A percentile compares a stretch with the other conserved stretches of the same genome.
Evolutionary conservation across 2,329 filamentous ascomycete species (phyloP).

Genomic region (Stagonosporopsis rhizophila): DNA sequence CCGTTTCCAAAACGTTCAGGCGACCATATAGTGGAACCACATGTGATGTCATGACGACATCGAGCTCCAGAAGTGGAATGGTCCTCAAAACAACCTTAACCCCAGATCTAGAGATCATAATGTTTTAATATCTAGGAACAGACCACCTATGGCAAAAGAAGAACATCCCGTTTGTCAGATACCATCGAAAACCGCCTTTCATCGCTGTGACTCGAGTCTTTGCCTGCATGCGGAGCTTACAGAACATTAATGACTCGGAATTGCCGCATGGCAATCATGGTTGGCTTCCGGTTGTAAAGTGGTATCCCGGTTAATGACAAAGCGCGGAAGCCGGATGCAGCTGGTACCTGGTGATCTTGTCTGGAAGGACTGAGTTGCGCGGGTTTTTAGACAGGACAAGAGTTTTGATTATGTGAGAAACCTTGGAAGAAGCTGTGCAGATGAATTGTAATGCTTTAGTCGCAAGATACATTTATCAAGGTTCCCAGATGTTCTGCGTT

Average conservation of each 20-base stretch:
- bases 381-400: neutral
- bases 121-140: neutral
- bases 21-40: slow-evolving; percentile 1
- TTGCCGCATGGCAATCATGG: neutral
- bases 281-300: neutral
- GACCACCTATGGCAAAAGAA: neutral
- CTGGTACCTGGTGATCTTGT: neutral
- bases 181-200: slow-evolving; percentile 1
- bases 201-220: neutral
- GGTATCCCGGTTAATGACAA: neutral
- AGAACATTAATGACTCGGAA: neutral
- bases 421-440: neutral
- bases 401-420: neutral
- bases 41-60: slow-evolving; percentile 19
- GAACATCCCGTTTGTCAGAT: neutral
- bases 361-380: neutral
- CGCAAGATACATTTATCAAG: neutral
- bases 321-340: neutral
- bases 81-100: slow-evolving; percentile 6
- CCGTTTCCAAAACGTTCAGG: slow-evolving; percentile 5
- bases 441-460: neutral
- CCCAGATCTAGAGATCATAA: slow-evolving; percentile 7
- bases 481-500: neutral
- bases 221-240: slow-evolving; percentile 7
- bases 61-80: slow-evolving; percentile 11